These are phyloP conservation scores for Saccharomycodes ludwigii DNA, from an alignment of 805 yeast genomes.

Conservation along the genomic window DNA sequence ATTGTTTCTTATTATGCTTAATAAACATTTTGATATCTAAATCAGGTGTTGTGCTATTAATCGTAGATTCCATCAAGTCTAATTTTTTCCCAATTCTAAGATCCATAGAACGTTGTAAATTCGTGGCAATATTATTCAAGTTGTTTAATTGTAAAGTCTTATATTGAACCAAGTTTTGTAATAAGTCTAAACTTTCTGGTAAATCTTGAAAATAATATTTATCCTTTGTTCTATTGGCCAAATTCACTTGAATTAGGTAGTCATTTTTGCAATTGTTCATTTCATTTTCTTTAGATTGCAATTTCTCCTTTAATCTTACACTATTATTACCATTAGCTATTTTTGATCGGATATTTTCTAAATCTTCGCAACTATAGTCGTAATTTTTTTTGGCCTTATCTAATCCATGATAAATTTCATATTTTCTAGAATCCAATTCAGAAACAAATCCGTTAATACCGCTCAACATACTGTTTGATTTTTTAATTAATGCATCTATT, in stretches of 20 bases:
- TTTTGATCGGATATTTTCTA: conserved; percentile 73
- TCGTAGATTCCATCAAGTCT: conserved; percentile 38
- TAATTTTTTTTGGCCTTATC: conserved; percentile 50
- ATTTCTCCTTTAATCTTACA: conserved; percentile 33
- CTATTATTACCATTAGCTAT: conserved; percentile 48
- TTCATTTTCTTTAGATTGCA: conserved; percentile 51
- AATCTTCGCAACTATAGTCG: conserved; percentile 65
- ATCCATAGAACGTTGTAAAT: conserved; percentile 51
- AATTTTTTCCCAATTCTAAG: conserved; percentile 32
- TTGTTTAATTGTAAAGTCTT: conserved; percentile 57
- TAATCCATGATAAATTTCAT: conserved; percentile 19
- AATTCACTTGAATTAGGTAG: conserved; percentile 67
- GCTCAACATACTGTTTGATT: conserved; percentile 40
- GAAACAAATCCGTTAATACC: conserved; percentile 49
- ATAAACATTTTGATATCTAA: conserved; percentile 84
- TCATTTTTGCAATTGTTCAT: conserved; percentile 85
- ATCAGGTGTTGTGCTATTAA: conserved; percentile 57
- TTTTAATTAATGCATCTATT: conserved; percentile 38
- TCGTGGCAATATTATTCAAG: conserved; percentile 9
- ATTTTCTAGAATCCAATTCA: conserved; percentile 34
- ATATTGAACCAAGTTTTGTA: conserved; percentile 74
- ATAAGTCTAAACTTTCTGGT: conserved; percentile 77
- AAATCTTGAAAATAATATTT: conserved; percentile 86
- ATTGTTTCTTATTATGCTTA: conserved; percentile 64
- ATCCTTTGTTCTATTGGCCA: conserved; percentile 85